Evolutionary conservation across 495 filamentous ascomycete species (phyloP), one percentile per base, ranked within the genome.

Genomic region (Aspergillus campestris): DNA sequence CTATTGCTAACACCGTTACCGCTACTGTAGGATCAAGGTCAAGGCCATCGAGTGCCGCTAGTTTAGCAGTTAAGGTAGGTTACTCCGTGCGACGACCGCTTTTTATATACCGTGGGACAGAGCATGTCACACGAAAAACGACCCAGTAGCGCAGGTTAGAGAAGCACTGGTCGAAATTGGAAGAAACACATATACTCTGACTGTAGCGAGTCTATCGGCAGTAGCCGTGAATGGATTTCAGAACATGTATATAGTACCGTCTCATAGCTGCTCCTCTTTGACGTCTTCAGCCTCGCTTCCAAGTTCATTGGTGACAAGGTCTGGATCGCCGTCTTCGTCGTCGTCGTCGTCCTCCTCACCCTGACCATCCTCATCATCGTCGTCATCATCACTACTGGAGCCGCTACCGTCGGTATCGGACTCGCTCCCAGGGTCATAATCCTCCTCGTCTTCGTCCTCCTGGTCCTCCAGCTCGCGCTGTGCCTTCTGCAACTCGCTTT

Each of bases 391-490:
- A 45, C 67, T 70, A 42, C 69, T 77, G 3, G 65, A 70, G 28
- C 80, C 86, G 30, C 72, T 78, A 5, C 83, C 85, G 15, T 86
- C 87, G 48, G 80, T 87, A 6, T 86, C 82, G 4, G 70, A 82
- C 0, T 84, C 86, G 49, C 79, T 85, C 1, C 84, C 87, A 3
- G 86, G 87, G 55, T 90, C 82, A 62, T 90, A 92, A 50, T 94
- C 90, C 61, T 94, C 90, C 52, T 91, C 89, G 18, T 87, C 79
- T 55, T 94, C 88, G 46, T 94, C 89, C 58, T 86, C 80, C 51
- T 71, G 58, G 41, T 75, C 69, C 57, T 80, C 77, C 51, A 69
- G 76, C 74, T 76, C 75, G 56, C 73, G 79, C 70, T 82, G 79
- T 15, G 76, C 89, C 70, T 78, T 90, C 65, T 77, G 76, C 58